These are phyloP conservation scores for Neurospora discreta DNA, from an alignment of 495 filamentous ascomycete species.

Conservation along the genomic window DNA sequence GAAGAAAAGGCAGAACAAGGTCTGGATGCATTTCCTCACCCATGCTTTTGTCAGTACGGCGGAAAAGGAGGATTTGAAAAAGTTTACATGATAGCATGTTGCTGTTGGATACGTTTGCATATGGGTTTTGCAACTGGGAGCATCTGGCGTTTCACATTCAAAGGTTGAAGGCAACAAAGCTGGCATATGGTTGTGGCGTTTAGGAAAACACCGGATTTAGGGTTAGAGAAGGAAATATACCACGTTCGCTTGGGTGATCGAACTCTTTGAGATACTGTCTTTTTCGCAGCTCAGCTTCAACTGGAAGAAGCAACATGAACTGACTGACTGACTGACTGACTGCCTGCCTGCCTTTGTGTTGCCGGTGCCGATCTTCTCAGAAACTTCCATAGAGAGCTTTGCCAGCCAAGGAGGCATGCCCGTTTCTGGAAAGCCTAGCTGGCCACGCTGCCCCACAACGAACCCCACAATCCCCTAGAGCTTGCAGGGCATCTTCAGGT, in stretches of 20 bases:
- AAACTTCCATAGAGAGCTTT: neutral
- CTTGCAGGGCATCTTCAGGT: neutral
- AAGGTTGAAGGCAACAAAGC: neutral
- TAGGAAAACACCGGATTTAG: neutral
- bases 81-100: conserved; percentile 12
- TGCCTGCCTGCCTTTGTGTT: neutral
- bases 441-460: neutral
- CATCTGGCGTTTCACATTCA: neutral
- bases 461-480: neutral
- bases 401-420: too few relatives aligned
- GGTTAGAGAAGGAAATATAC: neutral
- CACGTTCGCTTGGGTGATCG: neutral
- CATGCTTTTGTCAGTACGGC: conserved; percentile 72
- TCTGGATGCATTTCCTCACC: conserved; percentile 66
- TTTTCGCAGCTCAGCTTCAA: neutral
- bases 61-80: conserved; percentile 46
- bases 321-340: neutral
- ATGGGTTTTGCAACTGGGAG: neutral
- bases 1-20: conserved; percentile 40
- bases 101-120: neutral
- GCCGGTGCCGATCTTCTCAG: neutral
- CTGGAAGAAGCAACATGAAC: neutral
- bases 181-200: neutral
- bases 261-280: neutral
- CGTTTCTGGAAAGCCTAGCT: neutral